A percentile compares a stretch with the other conserved stretches of the same genome.
Evolutionary conservation across 2,329 filamentous ascomycete species (phyloP).

Genomic region (Purpureocillium lavendulum): DNA sequence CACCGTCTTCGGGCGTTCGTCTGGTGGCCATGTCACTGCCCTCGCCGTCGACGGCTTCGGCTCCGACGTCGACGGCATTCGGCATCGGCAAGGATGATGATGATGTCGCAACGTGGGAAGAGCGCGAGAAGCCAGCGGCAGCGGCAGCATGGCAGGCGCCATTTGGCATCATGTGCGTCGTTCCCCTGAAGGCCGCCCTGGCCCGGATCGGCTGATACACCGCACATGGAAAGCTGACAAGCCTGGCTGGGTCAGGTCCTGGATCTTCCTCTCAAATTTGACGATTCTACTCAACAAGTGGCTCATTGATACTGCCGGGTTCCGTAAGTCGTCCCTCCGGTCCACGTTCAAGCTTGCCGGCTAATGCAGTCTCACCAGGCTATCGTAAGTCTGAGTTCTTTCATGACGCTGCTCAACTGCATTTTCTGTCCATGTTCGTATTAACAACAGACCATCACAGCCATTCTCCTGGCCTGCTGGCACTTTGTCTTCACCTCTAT

Average conservation of each 20-base stretch:
- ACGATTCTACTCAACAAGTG: slow-evolving; percentile 92
- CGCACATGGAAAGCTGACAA: background rate
- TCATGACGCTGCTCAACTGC: background rate
- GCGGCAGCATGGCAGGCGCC: background rate
- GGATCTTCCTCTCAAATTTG: slow-evolving; percentile 76
- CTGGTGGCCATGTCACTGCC: too few relatives aligned
- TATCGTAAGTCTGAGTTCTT: background rate
- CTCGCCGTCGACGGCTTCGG: too few relatives aligned
- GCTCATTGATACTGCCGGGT: slow-evolving; percentile 65
- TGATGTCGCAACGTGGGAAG: too few relatives aligned
- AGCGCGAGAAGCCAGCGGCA: too few relatives aligned
- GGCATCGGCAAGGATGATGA: too few relatives aligned
- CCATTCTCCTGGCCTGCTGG: slow-evolving; percentile 56
- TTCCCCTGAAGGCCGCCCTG: background rate
- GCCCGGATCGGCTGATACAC: background rate
- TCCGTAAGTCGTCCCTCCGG: slow-evolving; percentile 47
- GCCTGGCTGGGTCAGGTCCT: slow-evolving; percentile 38
- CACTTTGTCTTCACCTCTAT: slow-evolving; percentile 56
- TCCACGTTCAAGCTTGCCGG: background rate
- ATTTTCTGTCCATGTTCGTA: background rate
- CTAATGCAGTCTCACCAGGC: too few relatives aligned
- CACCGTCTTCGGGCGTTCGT: too few relatives aligned
- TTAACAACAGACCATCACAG: slow-evolving; percentile 13
- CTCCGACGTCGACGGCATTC: too few relatives aligned
- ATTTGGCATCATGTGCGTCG: background rate